phyloP scores from a whole-genome alignment of 768 basidiomycete species.

The Tricholoma flavovirens region DNA sequence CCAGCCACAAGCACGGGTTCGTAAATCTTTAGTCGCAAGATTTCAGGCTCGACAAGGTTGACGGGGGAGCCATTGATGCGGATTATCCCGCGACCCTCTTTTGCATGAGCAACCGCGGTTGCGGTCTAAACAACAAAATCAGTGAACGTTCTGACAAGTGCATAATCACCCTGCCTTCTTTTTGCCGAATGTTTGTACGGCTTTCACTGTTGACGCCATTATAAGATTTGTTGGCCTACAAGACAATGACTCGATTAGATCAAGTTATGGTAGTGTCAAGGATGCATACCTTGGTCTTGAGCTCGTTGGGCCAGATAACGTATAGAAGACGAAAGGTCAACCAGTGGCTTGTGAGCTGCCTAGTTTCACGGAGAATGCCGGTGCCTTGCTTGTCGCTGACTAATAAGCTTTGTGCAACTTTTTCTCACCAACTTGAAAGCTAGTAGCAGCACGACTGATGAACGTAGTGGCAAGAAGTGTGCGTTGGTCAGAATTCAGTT shows the following conservation, averaged over 20 bases:
- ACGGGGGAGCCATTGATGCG: conserved; percentile 97
- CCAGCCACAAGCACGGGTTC: conserved; percentile 94
- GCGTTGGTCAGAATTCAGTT: neutral
- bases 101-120: conserved; percentile 95
- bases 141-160: conserved; percentile 8
- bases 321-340: conserved; percentile 23
- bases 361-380: conserved; percentile 33
- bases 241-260: conserved; percentile 15
- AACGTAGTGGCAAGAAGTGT: neutral
- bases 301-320: conserved; percentile 38
- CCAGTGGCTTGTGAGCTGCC: conserved; percentile 38
- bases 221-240: conserved; percentile 30
- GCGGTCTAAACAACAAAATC: conserved; percentile 61
- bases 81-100: conserved; percentile 93
- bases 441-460: too few species aligned
- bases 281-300: conserved; percentile 35
- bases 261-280: neutral
- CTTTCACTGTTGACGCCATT: conserved; percentile 75
- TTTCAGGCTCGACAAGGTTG: conserved; percentile 90
- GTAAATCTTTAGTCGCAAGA: conserved; percentile 97
- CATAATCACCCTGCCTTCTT: conserved; percentile 76
- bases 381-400: conserved; percentile 28
- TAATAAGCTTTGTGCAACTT: too few species aligned
- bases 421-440: too few species aligned
- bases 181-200: conserved; percentile 99